Conservation (phyloP, 2,329 filamentous ascomycete species). For the Dactylella cylindrospora region DNA sequence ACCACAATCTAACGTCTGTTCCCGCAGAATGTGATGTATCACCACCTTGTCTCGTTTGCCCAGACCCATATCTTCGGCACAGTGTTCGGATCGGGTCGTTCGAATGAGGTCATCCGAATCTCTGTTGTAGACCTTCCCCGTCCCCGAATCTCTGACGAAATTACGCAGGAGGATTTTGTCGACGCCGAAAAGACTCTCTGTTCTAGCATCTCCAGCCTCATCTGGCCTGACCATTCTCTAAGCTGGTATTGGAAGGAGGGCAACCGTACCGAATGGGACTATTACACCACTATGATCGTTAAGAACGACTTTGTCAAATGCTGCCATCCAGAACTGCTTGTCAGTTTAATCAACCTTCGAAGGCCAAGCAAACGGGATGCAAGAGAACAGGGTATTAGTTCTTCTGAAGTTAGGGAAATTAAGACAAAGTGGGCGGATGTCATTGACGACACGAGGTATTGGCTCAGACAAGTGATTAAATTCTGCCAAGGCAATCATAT, state of each 20-base stretch:
- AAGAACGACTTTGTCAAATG: conserved; percentile 1
- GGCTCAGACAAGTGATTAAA: conserved; percentile 2
- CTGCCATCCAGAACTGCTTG: background rate
- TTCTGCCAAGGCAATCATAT: background rate
- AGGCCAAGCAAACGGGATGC: background rate
- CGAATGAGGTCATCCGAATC: background rate
- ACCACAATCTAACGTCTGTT: background rate
- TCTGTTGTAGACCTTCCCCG: background rate
- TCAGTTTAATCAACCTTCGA: conserved; percentile 1
- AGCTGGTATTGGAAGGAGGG: background rate
- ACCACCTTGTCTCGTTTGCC: background rate
- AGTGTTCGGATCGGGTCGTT: background rate
- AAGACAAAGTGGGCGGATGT: background rate
- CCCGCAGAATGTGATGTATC: background rate
- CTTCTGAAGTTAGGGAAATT: background rate
- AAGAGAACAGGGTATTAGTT: background rate
- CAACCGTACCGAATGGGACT: conserved; percentile 8
- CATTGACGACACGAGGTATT: background rate
- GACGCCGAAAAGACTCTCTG: background rate
- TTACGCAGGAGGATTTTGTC: background rate
- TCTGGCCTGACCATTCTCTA: conserved; percentile 7
- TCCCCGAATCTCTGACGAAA: background rate
- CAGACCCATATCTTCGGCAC: conserved; percentile 7
- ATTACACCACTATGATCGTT: background rate
- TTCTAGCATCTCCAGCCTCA: background rate